These are phyloP conservation scores for Colletotrichum destructivum DNA, from an alignment of 2,329 filamentous ascomycete species.

Conservation along the genomic window DNA sequence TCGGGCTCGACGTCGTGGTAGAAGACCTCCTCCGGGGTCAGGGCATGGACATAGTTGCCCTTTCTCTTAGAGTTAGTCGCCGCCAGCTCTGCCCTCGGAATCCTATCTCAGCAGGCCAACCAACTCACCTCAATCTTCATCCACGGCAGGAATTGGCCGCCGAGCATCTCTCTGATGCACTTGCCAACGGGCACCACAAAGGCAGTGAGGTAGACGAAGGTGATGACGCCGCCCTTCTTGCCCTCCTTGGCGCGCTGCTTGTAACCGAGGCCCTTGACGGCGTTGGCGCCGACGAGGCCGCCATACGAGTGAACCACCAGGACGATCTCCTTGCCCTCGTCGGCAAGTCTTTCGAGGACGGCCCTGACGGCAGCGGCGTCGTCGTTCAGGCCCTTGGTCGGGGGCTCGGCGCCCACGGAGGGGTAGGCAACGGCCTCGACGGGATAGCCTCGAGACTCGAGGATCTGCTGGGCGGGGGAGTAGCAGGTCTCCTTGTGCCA, in stretches of 20 bases:
- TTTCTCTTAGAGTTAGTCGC: conserved; percentile 35
- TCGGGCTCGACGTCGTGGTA: conserved; percentile 47
- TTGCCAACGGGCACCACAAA: conserved; percentile 50
- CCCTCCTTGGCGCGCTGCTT: conserved; percentile 51
- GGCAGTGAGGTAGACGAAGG: conserved; percentile 53
- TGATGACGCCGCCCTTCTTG: conserved; percentile 55
- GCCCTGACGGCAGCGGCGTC: conserved; percentile 52
- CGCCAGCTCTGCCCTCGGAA: neutral
- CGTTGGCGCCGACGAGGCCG: conserved; percentile 56
- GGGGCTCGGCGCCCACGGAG: conserved; percentile 50
- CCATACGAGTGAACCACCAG: conserved; percentile 61
- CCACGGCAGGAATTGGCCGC: conserved; percentile 47
- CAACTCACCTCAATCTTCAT: conserved; percentile 46
- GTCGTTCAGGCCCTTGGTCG: conserved; percentile 46
- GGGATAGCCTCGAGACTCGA: conserved; percentile 51
- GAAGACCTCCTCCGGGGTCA: conserved; percentile 43
- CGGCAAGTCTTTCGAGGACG: conserved; percentile 48
- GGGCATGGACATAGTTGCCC: conserved; percentile 22
- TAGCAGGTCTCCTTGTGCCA: conserved; percentile 54
- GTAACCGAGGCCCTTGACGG: conserved; percentile 54
- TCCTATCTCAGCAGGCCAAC: neutral
- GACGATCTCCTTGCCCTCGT: conserved; percentile 57
- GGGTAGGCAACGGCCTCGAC: conserved; percentile 51
- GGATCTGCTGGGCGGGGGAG: conserved; percentile 47
- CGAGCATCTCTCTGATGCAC: conserved; percentile 46